Evolutionary conservation across 2,329 filamentous ascomycete species (phyloP).

Genomic region (Xylariaceae sp.): DNA sequence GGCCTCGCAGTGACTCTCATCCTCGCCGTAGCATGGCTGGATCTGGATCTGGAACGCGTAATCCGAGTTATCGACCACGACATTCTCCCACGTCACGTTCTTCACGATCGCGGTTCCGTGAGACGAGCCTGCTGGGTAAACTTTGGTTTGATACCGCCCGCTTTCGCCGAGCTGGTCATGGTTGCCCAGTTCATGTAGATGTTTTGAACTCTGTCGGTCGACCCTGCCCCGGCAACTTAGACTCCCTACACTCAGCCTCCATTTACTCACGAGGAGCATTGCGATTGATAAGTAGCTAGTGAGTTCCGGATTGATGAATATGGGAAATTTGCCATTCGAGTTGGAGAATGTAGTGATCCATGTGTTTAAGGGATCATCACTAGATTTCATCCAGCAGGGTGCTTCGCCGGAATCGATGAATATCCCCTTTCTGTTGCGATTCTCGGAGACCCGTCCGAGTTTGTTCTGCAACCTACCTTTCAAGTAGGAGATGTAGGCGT

Average conservation of each 20-base stretch:
- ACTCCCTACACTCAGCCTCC: constrained; percentile 12
- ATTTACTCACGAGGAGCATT: not conserved
- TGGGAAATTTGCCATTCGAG: not conserved
- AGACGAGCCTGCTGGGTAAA: constrained; percentile 9
- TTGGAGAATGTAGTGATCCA: not conserved
- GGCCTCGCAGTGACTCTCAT: constrained; percentile 3
- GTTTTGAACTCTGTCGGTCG: constrained; percentile 11
- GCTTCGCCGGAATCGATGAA: not conserved
- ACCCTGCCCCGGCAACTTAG: constrained; percentile 2
- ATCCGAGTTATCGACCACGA: constrained; percentile 14
- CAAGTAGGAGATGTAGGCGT: not conserved
- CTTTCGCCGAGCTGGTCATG: constrained; percentile 14
- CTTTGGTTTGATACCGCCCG: constrained; percentile 10
- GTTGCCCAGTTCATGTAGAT: constrained; percentile 10
- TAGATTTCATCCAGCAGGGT: not conserved
- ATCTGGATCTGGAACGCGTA: constrained; percentile 19
- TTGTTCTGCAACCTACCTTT: not conserved
- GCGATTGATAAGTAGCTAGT: not conserved
- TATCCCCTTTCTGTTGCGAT: not conserved
- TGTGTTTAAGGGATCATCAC: not conserved
- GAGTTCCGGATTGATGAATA: not conserved
- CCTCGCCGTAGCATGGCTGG: constrained; percentile 14
- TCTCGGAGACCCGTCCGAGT: not conserved
- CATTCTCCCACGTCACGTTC: constrained; percentile 15
- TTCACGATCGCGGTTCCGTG: constrained; percentile 11